Base-by-base conservation (phyloP, 352 stramenopile genomes). In the Phytophthora tubulina region DNA sequence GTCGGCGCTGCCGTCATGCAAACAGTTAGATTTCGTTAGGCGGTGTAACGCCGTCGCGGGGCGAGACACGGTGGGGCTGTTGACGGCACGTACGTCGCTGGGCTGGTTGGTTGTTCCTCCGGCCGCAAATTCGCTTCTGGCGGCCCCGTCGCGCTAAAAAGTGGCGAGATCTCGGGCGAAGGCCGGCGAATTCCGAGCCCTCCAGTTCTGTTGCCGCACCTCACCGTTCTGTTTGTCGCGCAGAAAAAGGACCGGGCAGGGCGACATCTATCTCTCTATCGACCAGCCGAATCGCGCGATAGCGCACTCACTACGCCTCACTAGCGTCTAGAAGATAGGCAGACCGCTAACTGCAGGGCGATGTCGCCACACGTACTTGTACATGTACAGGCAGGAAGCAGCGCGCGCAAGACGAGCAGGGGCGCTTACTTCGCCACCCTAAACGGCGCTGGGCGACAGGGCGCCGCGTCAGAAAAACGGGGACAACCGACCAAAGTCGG, bases 121-220 rank as follows among this genome's bases (percentile, higher is more conserved):
- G 63, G n/a, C 46, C 31, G 75, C 63, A 71, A 75, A 78, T 80
- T 83, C 42, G 51, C 49, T 77, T 70, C 10, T 83, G 60, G 15
- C 3, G 17, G 1, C 9, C 15, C 11, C 27, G 51, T 27, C 63
- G 14, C 35, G 21, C 21, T 6, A 27, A 27, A 42, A 32, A 39
- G 33, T 36, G 38, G 38, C 17, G 31, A 35, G 44, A 49, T 63
- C 15, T 56, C 39, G 17, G 50, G 3, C 49, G 69, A 76, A 76
- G 31, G 5, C 42, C 15, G 46, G 11, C 62, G 69, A 76, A 76
- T 76, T 76, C 68, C 39, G 6, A 3, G 14, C 10, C 17, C 2
- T 6, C 32, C 45, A 56, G 54, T 63, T 31, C 27, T 64, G 33
- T 56, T 48, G 44, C 45, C 57, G 31, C 10, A 13, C 39, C 39